These are phyloP conservation scores for Alternaria gansuensis DNA, from an alignment of 2,329 filamentous ascomycete genomes.

Conservation along the genomic window DNA sequence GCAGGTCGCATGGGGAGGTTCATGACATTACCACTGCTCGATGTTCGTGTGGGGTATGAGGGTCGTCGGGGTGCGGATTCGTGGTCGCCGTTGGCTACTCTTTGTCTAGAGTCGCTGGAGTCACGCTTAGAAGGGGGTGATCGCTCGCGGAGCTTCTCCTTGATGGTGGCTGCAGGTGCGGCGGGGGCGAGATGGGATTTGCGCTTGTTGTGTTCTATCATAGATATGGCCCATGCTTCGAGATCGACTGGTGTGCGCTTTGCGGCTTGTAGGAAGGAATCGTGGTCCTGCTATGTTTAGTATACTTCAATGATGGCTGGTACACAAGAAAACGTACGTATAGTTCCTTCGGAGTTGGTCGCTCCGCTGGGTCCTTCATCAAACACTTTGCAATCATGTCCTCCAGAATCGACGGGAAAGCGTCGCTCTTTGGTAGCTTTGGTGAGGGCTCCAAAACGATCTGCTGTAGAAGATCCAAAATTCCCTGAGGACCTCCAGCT, in stretches of 20 bases:
- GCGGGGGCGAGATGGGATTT: conserved; percentile 90
- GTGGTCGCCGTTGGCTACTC: conserved; percentile 38
- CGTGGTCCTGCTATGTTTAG: conserved; percentile 73
- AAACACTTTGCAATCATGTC: conserved; percentile 98
- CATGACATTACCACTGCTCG: conserved; percentile 54
- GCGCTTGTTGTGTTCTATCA: conserved; percentile 95
- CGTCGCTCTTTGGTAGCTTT: conserved; percentile 93
- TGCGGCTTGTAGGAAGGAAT: conserved; percentile 93
- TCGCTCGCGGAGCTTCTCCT: conserved; percentile 51
- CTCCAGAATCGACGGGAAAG: conserved; percentile 92
- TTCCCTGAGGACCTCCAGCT: conserved; percentile 81
- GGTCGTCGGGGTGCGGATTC: conserved; percentile 50
- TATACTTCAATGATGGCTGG: background rate
- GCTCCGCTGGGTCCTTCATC: conserved; percentile 84
- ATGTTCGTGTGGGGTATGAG: conserved; percentile 55
- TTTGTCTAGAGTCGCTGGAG: conserved; percentile 35
- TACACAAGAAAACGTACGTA: conserved; percentile 69
- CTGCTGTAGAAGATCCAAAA: conserved; percentile 93
- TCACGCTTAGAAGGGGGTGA: conserved; percentile 41
- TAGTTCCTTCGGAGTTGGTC: conserved; percentile 91
- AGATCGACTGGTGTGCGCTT: conserved; percentile 96
- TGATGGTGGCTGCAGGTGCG: conserved; percentile 70
- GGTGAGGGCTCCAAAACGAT: conserved; percentile 97
- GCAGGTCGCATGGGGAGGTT: conserved; percentile 59
- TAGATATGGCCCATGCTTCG: conserved; percentile 88